Base-by-base conservation (phyloP, 306 rosid genomes). In the Pyrus betulifolia region DNA sequence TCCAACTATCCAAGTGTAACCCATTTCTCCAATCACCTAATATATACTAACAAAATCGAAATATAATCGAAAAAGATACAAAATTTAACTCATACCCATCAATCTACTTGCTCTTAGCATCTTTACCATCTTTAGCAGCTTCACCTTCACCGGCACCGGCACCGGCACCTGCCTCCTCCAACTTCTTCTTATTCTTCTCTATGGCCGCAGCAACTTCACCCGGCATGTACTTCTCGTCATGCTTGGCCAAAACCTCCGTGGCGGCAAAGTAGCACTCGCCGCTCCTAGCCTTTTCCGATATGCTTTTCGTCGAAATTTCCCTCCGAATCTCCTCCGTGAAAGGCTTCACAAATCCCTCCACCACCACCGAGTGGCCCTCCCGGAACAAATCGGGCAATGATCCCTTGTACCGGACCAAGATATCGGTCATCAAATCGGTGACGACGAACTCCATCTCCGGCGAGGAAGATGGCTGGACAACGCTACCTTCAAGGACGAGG, bases 191-290 rank as follows among this genome's bases (percentile, higher is more conserved):
- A 49, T 95, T 95, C 90, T 88, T 95, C 92, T 95, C 97, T 21
- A 95, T 88, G 4, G 95, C 96, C 0, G 89, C 89, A 0, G 93
- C 97, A 27, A 95, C 96, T 64, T 95, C 97, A 45, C 81, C 70
- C 0, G 96, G 98, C 98, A 90, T 92, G 72, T 94, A 94, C 89
- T 94, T 92, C 88, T 94, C 98, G 28, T 90, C 98, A 14, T 90
- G 98, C 93, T 94, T 94, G 0, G 98, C 98, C 74, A 91, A 83
- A 72, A 94, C 98, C 86, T 91, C 98, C 0, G 85, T 80, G 2
- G 99, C 99, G 11, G 87, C 49, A 67, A 95, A 92, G 49, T 89
- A 95, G 70, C 85, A 95, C 4, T 90, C 92, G 10, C 83, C 87
- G 1, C 66, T 80, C 81, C 97, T 84, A 0, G 99, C 99, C 81